phyloP scores from a whole-genome alignment of 805 yeast species.

The Jamesozyma spencerorum region DNA sequence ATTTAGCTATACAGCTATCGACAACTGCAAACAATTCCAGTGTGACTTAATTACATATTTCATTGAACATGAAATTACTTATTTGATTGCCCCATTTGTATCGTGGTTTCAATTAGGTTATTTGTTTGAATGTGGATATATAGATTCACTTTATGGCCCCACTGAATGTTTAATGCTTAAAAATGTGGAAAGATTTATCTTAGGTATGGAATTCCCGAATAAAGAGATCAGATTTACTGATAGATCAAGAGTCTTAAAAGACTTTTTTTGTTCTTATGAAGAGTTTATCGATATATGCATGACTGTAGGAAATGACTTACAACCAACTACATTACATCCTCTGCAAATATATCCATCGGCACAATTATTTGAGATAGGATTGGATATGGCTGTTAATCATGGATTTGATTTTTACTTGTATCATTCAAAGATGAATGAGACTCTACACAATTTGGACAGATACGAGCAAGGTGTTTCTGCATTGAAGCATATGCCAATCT shows the following conservation, averaged over 20 bases:
- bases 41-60: constrained; percentile 51
- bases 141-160: constrained; percentile 77
- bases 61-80: constrained; percentile 47
- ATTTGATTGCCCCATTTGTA: constrained; percentile 70
- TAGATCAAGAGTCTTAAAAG: constrained; percentile 47
- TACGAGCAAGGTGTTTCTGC: constrained; percentile 64
- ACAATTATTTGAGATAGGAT: constrained; percentile 29
- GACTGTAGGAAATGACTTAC: constrained; percentile 70
- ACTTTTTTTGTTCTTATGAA: constrained; percentile 48
- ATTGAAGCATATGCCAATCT: constrained; percentile 62
- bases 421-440: constrained; percentile 36
- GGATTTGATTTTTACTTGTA: constrained; percentile 40
- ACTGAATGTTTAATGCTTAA: constrained; percentile 61
- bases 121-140: constrained; percentile 42
- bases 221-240: constrained; percentile 62
- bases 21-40: constrained; percentile 41
- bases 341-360: constrained; percentile 28
- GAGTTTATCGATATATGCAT: constrained; percentile 69
- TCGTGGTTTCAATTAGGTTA: constrained; percentile 76
- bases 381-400: constrained; percentile 33
- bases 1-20: constrained; percentile 45
- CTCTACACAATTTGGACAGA: constrained; percentile 27
- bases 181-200: constrained; percentile 60
- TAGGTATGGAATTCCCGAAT: constrained; percentile 57
- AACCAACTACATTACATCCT: constrained; percentile 51